Conservation (phyloP, 208 protist species). For the Phytomonas francai region DNA sequence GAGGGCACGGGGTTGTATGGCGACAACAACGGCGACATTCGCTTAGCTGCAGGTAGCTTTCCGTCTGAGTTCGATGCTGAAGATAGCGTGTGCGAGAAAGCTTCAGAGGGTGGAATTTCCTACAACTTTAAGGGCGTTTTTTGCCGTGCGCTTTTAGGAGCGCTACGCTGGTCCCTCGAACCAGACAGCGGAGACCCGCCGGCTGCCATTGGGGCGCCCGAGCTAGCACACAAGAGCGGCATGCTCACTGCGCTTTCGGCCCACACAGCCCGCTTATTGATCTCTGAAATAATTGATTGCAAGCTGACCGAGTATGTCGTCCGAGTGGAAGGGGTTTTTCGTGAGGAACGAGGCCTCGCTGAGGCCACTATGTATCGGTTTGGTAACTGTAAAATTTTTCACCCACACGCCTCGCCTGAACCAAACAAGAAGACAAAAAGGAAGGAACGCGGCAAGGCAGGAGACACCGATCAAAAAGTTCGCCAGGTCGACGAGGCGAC, state of each 20-base stretch:
- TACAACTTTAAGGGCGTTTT: constrained; percentile 19
- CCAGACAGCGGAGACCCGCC: constrained; percentile 26
- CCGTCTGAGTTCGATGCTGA: constrained; percentile 8
- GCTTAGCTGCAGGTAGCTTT: neutral
- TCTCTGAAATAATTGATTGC: constrained; percentile 39
- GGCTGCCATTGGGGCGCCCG: neutral
- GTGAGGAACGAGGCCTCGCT: constrained; percentile 1
- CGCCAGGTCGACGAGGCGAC: neutral
- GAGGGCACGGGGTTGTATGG: neutral
- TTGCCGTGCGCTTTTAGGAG: constrained; percentile 51
- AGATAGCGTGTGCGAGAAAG: constrained; percentile 1
- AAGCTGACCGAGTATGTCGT: constrained; percentile 54
- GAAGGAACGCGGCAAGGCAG: no score
- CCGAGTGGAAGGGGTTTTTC: constrained; percentile 12
- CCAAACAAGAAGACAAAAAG: neutral
- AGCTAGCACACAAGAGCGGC: neutral
- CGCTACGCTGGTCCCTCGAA: constrained; percentile 60
- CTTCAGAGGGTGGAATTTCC: constrained; percentile 1
- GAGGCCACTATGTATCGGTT: neutral
- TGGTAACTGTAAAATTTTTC: neutral
- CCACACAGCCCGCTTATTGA: constrained; percentile 36
- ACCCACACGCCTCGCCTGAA: neutral
- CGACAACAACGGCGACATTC: constrained; percentile 1
- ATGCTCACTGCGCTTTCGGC: constrained; percentile 33
- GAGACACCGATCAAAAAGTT: no score